A percentile compares a stretch with the other conserved stretches of the same genome.
Conservation (phyloP, 352 stramenopile species). For the Pythium aristosporum region DNA sequence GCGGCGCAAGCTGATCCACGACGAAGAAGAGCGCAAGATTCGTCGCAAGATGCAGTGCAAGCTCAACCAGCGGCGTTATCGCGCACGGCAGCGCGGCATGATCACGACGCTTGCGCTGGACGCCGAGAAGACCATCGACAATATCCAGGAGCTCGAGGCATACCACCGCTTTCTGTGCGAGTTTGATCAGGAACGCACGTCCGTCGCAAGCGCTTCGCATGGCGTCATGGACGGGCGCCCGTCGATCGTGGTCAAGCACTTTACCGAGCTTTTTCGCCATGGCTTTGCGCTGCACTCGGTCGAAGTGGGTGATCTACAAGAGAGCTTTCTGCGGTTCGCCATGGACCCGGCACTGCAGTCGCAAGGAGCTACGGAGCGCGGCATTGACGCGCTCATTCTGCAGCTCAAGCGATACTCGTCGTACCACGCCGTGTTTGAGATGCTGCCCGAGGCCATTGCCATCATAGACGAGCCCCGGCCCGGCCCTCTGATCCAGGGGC, state of each 20-base stretch:
- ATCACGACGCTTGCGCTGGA: conserved; percentile 62
- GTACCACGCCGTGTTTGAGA: conserved; percentile 57
- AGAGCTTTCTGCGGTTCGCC: conserved; percentile 54
- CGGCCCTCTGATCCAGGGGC: background rate
- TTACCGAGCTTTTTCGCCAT: conserved; percentile 47
- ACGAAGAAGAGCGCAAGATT: conserved; percentile 59
- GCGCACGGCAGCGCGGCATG: conserved; percentile 58
- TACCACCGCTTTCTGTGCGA: conserved; percentile 51
- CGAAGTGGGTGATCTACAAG: conserved; percentile 52
- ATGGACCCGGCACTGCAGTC: conserved; percentile 36
- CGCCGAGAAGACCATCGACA: conserved; percentile 44
- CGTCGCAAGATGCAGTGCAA: conserved; percentile 74
- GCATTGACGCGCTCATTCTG: conserved; percentile 50
- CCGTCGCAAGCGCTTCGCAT: background rate
- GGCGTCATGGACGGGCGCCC: conserved; percentile 25
- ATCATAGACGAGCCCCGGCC: conserved; percentile 30
- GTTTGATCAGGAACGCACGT: conserved; percentile 20
- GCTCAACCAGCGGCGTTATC: conserved; percentile 69
- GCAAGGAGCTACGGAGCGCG: conserved; percentile 34
- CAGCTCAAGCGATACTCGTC: conserved; percentile 74
- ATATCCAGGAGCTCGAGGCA: conserved; percentile 44
- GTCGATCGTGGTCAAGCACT: conserved; percentile 47
- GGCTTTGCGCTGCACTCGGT: conserved; percentile 69
- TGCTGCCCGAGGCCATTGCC: conserved; percentile 20
- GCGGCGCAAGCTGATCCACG: conserved; percentile 51